Conservation (phyloP, 2,329 filamentous ascomycete species). For the Hymenoscyphus occultus region DNA sequence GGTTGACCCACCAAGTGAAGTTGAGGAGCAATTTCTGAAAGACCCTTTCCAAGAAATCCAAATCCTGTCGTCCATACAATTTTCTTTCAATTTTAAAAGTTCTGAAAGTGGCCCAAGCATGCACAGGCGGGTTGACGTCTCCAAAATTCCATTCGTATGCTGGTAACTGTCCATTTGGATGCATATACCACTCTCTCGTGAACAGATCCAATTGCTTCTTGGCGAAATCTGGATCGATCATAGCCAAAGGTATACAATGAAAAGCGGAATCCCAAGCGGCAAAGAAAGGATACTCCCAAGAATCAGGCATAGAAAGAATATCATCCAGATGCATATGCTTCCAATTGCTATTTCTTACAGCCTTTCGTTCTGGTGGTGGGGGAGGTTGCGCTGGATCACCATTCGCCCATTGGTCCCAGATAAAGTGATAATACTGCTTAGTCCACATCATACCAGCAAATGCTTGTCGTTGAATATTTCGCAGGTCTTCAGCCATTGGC, state of each 20-base stretch:
- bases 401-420: slow-evolving; percentile 98
- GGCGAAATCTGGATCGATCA: slow-evolving; percentile 96
- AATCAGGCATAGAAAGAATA: slow-evolving; percentile 95
- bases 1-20: slow-evolving; percentile 99
- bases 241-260: slow-evolving; percentile 91
- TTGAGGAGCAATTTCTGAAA: slow-evolving; percentile 96
- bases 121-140: slow-evolving; percentile 93
- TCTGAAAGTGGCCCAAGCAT: slow-evolving; percentile 93
- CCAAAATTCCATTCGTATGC: slow-evolving; percentile 97
- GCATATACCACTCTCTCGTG: slow-evolving; percentile 98
- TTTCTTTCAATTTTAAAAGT: slow-evolving; percentile 99
- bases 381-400: slow-evolving; percentile 86
- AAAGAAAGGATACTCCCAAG: slow-evolving; percentile 98
- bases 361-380: slow-evolving; percentile 75
- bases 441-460: slow-evolving; percentile 98
- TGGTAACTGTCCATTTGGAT: slow-evolving; percentile 91
- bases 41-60: slow-evolving; percentile 92
- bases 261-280: slow-evolving; percentile 97
- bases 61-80: slow-evolving; percentile 89
- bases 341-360: slow-evolving; percentile 84
- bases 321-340: slow-evolving; percentile 94
- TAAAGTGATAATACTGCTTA: slow-evolving; percentile 94
- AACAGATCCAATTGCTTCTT: slow-evolving; percentile 98
- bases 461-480: slow-evolving; percentile 92
- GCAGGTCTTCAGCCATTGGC: slow-evolving; percentile 88